These are phyloP conservation scores for Cyberlindnera japonica DNA, from an alignment of 805 yeast species.

Conservation along the genomic window DNA sequence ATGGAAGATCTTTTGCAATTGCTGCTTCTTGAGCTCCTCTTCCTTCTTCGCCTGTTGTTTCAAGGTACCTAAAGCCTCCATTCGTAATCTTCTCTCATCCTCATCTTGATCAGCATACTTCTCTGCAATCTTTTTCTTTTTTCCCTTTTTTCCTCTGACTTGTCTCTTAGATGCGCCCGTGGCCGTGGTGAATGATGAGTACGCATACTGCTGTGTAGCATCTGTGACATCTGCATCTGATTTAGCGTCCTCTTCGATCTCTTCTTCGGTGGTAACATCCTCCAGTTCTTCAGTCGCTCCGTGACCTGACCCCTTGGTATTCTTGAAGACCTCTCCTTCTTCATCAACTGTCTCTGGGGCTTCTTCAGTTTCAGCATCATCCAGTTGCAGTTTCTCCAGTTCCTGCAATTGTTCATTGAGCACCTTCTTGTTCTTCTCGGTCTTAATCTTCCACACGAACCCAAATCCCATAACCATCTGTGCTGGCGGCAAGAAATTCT, in stretches of 20 bases:
- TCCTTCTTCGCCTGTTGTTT: slow-evolving; percentile 47
- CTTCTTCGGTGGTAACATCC: slow-evolving; percentile 10
- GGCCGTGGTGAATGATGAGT: slow-evolving; percentile 6
- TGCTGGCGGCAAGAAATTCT: slow-evolving; percentile 67
- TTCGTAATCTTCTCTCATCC: slow-evolving; percentile 68
- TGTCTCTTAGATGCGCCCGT: slow-evolving; percentile 29
- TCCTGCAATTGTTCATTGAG: slow-evolving; percentile 29
- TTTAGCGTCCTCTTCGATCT: slow-evolving; percentile 8
- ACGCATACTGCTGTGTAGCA: slow-evolving; percentile 5
- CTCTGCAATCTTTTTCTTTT: slow-evolving; percentile 72
- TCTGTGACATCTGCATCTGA: slow-evolving; percentile 3
- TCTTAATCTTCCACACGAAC: slow-evolving; percentile 67
- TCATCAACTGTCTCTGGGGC: slow-evolving; percentile 4
- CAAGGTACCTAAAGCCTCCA: slow-evolving; percentile 82
- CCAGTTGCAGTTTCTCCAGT: slow-evolving; percentile 17
- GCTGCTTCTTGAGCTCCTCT: slow-evolving; percentile 33
- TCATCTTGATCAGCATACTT: slow-evolving; percentile 93
- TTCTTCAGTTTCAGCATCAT: slow-evolving; percentile 8
- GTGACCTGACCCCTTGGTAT: no score
- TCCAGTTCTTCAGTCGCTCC: slow-evolving; percentile 22
- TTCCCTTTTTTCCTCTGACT: slow-evolving; percentile 82
- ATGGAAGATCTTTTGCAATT: slow-evolving; percentile 32
- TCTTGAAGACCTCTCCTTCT: no score
- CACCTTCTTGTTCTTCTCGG: slow-evolving; percentile 43
- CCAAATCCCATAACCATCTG: slow-evolving; percentile 90